phyloP scores from a whole-genome alignment of 495 filamentous ascomycete genomes.

The Aspergillus campestris region DNA sequence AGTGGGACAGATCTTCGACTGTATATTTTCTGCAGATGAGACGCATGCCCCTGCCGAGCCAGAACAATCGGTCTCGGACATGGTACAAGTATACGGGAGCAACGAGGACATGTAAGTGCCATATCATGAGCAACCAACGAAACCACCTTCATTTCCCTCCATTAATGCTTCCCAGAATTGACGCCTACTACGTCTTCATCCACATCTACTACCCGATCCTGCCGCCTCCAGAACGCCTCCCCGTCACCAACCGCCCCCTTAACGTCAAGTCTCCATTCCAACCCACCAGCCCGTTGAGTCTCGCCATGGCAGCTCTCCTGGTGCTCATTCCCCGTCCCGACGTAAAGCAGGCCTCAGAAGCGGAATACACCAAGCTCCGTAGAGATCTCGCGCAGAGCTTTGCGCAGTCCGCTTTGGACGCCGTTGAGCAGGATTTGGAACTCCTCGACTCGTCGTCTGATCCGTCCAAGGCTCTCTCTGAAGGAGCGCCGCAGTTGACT shows the following conservation, averaged over 20 bases:
- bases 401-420: conserved; percentile 36
- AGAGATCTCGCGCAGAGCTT: conserved; percentile 37
- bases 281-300: conserved; percentile 32
- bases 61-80: neutral
- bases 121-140: neutral
- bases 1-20: conserved; percentile 15
- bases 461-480: conserved; percentile 29
- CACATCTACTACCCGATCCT: conserved; percentile 43
- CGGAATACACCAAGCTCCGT: conserved; percentile 31
- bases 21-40: conserved; percentile 8
- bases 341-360: conserved; percentile 24
- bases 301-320: conserved; percentile 40
- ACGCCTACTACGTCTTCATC: conserved; percentile 44
- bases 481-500: conserved; percentile 17
- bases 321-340: conserved; percentile 37
- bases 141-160: no score
- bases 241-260: conserved; percentile 26
- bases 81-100: conserved; percentile 12
- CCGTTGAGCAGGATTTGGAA: conserved; percentile 38
- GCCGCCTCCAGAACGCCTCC: conserved; percentile 29
- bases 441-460: conserved; percentile 29
- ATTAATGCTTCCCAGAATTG: conserved; percentile 20
- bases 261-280: conserved; percentile 12
- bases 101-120: conserved; percentile 16
- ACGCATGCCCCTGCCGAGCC: neutral